Conservation (phyloP, 441 rosid genomes). For the Gossypium davidsonii region DNA sequence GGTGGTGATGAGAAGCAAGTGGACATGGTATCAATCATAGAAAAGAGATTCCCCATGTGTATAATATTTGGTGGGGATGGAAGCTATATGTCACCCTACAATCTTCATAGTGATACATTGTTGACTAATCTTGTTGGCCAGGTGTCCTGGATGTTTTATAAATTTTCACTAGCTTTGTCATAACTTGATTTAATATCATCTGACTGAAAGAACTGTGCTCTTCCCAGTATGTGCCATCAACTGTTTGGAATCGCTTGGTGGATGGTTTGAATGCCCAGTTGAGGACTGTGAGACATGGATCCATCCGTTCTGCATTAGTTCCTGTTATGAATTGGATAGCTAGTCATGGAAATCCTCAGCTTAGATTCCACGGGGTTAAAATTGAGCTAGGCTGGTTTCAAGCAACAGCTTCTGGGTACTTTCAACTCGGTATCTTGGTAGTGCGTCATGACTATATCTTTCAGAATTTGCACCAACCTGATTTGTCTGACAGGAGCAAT, state of each 20-base stretch:
- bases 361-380: conserved; percentile 85
- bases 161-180: conserved; percentile 7
- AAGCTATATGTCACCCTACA: conserved; percentile 95
- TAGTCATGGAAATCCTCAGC: conserved; percentile 90
- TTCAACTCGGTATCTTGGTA: conserved; percentile 88
- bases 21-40: conserved; percentile 82
- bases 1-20: conserved; percentile 98
- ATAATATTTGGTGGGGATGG: conserved; percentile 95
- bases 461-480: conserved; percentile 32
- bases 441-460: conserved; percentile 55
- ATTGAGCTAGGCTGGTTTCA: conserved; percentile 96
- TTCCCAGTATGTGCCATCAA: conserved; percentile 76
- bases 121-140: conserved; percentile 92
- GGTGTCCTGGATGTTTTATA: conserved; percentile 37
- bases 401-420: conserved; percentile 95
- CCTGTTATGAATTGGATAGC: conserved; percentile 82
- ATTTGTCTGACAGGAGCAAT: conserved; percentile 38
- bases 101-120: conserved; percentile 70
- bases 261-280: conserved; percentile 94
- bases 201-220: conserved; percentile 21
- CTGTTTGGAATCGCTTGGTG: conserved; percentile 89
- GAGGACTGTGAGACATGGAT: conserved; percentile 89
- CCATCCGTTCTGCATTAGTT: conserved; percentile 72
- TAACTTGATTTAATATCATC: conserved; percentile 6
- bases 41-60: conserved; percentile 94